Base-by-base conservation (phyloP, 2,329 filamentous ascomycete species). In the Cercospora brassicicola region DNA sequence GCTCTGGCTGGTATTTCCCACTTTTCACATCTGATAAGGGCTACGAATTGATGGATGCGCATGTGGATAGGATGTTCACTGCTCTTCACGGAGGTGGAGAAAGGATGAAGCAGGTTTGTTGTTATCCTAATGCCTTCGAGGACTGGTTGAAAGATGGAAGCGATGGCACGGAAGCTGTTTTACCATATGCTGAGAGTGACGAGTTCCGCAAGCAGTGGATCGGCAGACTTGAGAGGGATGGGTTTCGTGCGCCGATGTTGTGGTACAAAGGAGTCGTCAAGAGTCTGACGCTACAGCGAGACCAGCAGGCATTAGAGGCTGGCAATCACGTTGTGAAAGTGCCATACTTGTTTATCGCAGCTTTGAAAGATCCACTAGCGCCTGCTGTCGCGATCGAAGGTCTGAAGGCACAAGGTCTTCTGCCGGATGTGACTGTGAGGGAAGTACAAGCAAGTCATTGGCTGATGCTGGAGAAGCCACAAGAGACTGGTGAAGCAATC, bases 1-100 rank as follows among this genome's bases (percentile, higher is more conserved):
- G 77, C 8, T 51, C 75, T 1, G 78, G 76, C 28, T 75, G 78
- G 57, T 85, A 85, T 74, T 84, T 82, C 80, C 72, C 81, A 63
- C 77, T 84, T 13, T 81, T 84, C 69, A 76, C 76, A 1, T 77
- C 79, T 0, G 73, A 78, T 0, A 80, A 83, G 30, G 81, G 78
- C 1, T 72, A 77, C 3, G 72, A 71, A 1, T 31, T 84, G 15
- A 73, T 85, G 13, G 68, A 70, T 26, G 60, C 63, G 9, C 56
- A 62, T 31, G 45, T 68, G 0, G 68, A 68, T 15, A 39, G 61
- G 1, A 68, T 70, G 63, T 70, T 68, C 15, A 70, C 66, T 26
- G 60, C 67, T 3, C 33, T 70, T 8, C 70, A 74, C 39, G 70
- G 67, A n/a, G 68, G 68, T 8, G 67, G 69, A 6, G 59, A 71